Evolutionary conservation across 306 rosid species (phyloP).

Genomic region (Urtica urens): DNA sequence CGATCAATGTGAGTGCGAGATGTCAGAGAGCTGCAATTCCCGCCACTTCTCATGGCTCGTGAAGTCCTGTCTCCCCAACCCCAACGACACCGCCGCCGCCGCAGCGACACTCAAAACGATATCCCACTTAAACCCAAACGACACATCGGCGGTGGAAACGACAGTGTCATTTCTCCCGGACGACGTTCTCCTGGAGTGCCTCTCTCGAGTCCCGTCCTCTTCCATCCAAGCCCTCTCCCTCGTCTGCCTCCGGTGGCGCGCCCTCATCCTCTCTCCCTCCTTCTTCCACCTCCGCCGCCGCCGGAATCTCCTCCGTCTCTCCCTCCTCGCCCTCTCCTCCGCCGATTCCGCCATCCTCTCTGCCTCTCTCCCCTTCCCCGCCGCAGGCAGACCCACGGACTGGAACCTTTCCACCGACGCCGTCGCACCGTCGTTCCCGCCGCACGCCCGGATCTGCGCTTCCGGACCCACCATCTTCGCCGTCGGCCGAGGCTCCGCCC

Average conservation of each 20-base stretch:
- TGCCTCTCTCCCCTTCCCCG: constrained; percentile 26
- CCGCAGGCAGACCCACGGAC: constrained; percentile 9
- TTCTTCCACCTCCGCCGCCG: constrained; percentile 49
- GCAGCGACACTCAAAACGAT: constrained; percentile 10
- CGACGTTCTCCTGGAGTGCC: constrained; percentile 52
- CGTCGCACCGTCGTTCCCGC: constrained; percentile 22
- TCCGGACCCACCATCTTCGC: constrained; percentile 39
- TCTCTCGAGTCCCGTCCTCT: constrained; percentile 34
- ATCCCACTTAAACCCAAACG: constrained; percentile 3
- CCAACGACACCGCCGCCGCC: constrained; percentile 14
- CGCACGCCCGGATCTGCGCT: constrained; percentile 45
- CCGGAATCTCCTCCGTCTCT: constrained; percentile 29
- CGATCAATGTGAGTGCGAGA: constrained; percentile 8
- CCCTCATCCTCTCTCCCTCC: constrained; percentile 34
- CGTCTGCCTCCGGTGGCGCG: constrained; percentile 54
- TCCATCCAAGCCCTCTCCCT: constrained; percentile 39
- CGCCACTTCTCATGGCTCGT: constrained; percentile 70
- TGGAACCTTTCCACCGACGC: constrained; percentile 36
- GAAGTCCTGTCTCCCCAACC: constrained; percentile 59
- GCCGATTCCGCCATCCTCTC: constrained; percentile 32
- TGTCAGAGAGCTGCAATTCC: constrained; percentile 50
- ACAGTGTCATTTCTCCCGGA: constrained; percentile 51
- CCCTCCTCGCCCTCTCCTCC: constrained; percentile 35
- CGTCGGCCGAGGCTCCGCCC: constrained; percentile 39
- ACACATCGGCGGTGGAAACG: constrained; percentile 8